These are phyloP conservation scores for Bipolaris bicolor DNA, from an alignment of 2,329 filamentous ascomycete species.

Conservation along the genomic window DNA sequence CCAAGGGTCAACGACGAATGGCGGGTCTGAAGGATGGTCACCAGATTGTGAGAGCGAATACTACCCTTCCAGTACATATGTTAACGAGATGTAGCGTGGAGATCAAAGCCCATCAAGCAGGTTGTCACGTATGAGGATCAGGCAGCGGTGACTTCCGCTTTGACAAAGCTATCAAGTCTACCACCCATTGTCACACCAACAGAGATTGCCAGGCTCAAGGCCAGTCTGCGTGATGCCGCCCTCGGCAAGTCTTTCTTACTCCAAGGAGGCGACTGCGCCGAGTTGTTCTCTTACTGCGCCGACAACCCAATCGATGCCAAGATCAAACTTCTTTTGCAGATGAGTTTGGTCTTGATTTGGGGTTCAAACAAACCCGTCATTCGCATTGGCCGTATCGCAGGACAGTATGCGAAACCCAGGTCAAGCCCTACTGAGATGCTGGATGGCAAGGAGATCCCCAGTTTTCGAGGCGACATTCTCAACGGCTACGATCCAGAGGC, in stretches of 20 bases:
- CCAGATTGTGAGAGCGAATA: slow-evolving; percentile 45
- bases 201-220: slow-evolving; percentile 81
- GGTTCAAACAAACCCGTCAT: slow-evolving; percentile 83
- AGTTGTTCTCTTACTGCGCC: slow-evolving; percentile 96
- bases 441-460: slow-evolving; percentile 80
- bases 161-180: slow-evolving; percentile 69
- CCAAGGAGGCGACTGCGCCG: slow-evolving; percentile 95
- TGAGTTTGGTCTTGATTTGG: slow-evolving; percentile 96
- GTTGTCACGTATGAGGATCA: slow-evolving; percentile 71
- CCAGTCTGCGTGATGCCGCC: slow-evolving; percentile 82
- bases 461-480: slow-evolving; percentile 93
- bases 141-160: slow-evolving; percentile 63
- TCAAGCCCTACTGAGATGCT: slow-evolving; percentile 86
- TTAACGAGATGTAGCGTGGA: slow-evolving; percentile 65
- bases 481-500: slow-evolving; percentile 84
- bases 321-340: slow-evolving; percentile 94
- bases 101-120: slow-evolving; percentile 79
- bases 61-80: background rate
- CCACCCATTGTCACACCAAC: slow-evolving; percentile 80
- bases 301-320: slow-evolving; percentile 90
- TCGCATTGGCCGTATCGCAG: slow-evolving; percentile 92
- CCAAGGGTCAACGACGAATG: slow-evolving; percentile 8
- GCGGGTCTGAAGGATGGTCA: slow-evolving; percentile 41
- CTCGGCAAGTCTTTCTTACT: slow-evolving; percentile 90
- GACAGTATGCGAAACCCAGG: slow-evolving; percentile 95